Percentiles rank a stretch among this genome's conserved stretches.
Conservation (phyloP, 306 rosid genomes). For the Psophocarpus tetragonolobus region DNA sequence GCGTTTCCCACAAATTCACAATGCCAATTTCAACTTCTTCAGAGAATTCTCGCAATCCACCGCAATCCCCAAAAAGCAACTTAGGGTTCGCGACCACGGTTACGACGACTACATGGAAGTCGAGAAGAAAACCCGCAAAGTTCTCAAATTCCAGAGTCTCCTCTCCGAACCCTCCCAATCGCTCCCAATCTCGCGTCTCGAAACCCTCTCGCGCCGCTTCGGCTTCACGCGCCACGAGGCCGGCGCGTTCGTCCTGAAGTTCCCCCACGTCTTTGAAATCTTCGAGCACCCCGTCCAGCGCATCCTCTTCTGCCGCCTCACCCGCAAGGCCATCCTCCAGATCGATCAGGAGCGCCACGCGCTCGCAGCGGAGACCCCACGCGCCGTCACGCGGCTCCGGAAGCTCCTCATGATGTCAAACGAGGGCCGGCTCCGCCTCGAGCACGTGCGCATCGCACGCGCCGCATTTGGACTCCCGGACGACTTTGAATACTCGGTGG, state of each 20-base stretch:
- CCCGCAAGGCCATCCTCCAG: constrained; percentile 76
- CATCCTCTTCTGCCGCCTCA: constrained; percentile 68
- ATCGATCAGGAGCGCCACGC: constrained; percentile 69
- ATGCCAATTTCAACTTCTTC: constrained; percentile 4
- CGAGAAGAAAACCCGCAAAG: constrained; percentile 82
- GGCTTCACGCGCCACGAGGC: constrained; percentile 72
- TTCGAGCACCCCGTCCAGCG: constrained; percentile 92
- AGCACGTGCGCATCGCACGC: constrained; percentile 82
- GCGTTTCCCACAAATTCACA: constrained; percentile 29
- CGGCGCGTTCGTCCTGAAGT: constrained; percentile 73
- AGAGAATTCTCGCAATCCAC: constrained; percentile 73
- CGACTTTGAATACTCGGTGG: constrained; percentile 78
- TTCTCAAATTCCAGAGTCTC: constrained; percentile 68
- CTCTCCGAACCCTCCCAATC: constrained; percentile 60
- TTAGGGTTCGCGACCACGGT: constrained; percentile 81
- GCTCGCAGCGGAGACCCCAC: constrained; percentile 50
- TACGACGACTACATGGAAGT: constrained; percentile 89
- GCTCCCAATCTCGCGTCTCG: constrained; percentile 72
- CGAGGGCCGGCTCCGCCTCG: constrained; percentile 63
- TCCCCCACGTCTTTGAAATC: constrained; percentile 81
- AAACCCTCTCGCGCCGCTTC: constrained; percentile 66
- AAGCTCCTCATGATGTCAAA: constrained; percentile 85
- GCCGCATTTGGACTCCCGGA: constrained; percentile 71
- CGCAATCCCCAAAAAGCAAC: constrained; percentile 69
- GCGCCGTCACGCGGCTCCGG: constrained; percentile 70